Base-by-base conservation (phyloP, 2,329 filamentous ascomycete species). In the Elsinoe australis region DNA sequence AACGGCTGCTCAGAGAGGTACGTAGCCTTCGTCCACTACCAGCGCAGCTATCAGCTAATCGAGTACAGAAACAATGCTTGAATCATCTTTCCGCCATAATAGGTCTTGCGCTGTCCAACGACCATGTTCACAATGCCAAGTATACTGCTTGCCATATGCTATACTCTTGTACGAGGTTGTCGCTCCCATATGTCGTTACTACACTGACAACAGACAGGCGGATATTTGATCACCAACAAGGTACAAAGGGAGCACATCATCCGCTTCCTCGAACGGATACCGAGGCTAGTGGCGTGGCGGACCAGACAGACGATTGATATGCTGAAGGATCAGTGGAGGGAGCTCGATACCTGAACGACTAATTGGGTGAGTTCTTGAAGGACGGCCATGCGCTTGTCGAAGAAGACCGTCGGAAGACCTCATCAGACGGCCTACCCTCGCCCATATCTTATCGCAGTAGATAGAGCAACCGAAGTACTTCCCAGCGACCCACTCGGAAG, bases 111-210 rank as follows among this genome's bases (percentile, higher is more conserved):
- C 49, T 54, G 6, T 56, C 54, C 5, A 58, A 58, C 21, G 48
- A 49, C 18, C 53, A 53, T 31, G 53, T 56, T 8, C 52, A 57
- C 32, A 56, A 57, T 22, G 56, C 56, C 4, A 54, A 53, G 26
- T 57, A 57, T 28, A 56, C 54, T 7, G 55, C 55, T 15, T 50
- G 52, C 38, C 56, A 57, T 33, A 36, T 58, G 31, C 51, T 58
- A 5, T 49, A 53, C 12, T 49, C 51, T 7, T 53, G 52, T 47
- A 17, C n/a, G 31, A 18, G 14, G 9, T 41, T n/a, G n/a, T n/a
- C n/a, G n/a, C n/a, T n/a, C n/a, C n/a, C n/a, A n/a, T n/a, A n/a
- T 6, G 5, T 41, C n/a, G 5, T 24, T 19, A 6, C 7, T 5
- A 19, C 10, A 21, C 26, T 6, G 7, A 5, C 22, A n/a, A 28